Evolutionary conservation across 176 grass and related monocot genomes (phyloP).

Genomic region (Eragrostis curvula): DNA sequence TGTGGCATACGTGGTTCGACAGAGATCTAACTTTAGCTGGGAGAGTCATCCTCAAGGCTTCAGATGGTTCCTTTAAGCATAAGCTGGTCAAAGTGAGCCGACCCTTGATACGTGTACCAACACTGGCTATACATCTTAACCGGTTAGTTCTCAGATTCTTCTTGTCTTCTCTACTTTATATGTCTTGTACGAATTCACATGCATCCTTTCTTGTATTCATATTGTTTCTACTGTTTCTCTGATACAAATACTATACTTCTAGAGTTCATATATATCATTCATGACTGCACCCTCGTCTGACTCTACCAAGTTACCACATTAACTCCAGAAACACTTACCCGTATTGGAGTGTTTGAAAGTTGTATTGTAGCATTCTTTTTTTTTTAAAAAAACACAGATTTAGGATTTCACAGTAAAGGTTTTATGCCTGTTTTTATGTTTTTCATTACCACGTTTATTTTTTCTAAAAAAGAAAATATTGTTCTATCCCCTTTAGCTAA

Average conservation of each 20-base stretch:
- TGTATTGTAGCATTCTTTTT: neutral
- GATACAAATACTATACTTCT: constrained; percentile 13
- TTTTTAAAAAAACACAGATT: neutral
- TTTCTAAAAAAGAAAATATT: neutral
- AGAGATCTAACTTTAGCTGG: constrained; percentile 92
- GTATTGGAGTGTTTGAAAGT: neutral
- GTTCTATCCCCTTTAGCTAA: constrained; percentile 26
- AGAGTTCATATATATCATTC: neutral
- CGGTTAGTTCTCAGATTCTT: constrained; percentile 66
- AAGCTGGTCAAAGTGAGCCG: constrained; percentile 88
- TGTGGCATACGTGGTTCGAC: constrained; percentile 99
- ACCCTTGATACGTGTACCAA: constrained; percentile 84
- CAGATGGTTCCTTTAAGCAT: constrained; percentile 75
- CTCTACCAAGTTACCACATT: neutral
- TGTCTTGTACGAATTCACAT: neutral
- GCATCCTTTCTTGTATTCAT: neutral
- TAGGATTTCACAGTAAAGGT: neutral
- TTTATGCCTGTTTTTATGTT: neutral
- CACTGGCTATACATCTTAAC: constrained; percentile 98
- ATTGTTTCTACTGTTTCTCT: neutral
- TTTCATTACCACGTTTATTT: neutral
- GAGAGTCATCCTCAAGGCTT: constrained; percentile 80
- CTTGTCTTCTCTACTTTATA: constrained; percentile 18
- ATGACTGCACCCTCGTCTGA: neutral
- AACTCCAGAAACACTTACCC: neutral